Evolutionary conservation across 1,284 basidiomycete species (phyloP), one percentile per base, ranked within the genome.

Genomic region (Papiliotrema terrestris): DNA sequence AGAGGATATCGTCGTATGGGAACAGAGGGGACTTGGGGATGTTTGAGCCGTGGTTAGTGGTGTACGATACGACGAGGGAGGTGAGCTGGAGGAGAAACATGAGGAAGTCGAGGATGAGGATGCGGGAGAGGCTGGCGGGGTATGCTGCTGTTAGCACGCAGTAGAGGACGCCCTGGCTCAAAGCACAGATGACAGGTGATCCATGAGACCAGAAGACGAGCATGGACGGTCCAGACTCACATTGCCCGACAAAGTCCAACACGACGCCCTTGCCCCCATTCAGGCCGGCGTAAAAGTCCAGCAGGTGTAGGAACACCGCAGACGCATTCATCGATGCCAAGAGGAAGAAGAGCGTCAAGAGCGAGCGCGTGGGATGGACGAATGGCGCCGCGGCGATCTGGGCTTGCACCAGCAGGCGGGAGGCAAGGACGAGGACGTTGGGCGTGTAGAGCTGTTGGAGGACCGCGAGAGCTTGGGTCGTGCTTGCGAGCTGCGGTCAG

Each of bases 171-270:
- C n/a, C n/a, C n/a, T n/a, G n/a, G n/a, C n/a, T n/a, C n/a, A n/a
- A n/a, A n/a, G n/a, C n/a, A n/a, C n/a, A n/a, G n/a, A n/a, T n/a
- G n/a, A n/a, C n/a, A n/a, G n/a, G n/a, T n/a, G n/a, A n/a, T n/a
- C n/a, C n/a, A n/a, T n/a, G n/a, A n/a, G n/a, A n/a, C n/a, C n/a
- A 22, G 19, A 35, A 8, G 15, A 25, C 39, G 26, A 45, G 49
- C 44, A 38, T 20, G 29, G 46, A 23, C 23, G 4, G 17, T 3
- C 17, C 11, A 23, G 29, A 67, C 69, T 51, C 55, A 74, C 73
- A 57, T 51, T 74, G 69, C 2, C 74, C 74, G 2, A 74, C 66
- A 50, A 76, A 76, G 50, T 76, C 74, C 32, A 76, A 58, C 20
- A 76, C 56, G 35, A 74, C 15, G 2, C 69, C 68, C 46, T 69